Evolutionary conservation across 2,329 filamentous ascomycete species (phyloP), one percentile per base, ranked within the genome.

Genomic region (Leptographium flavum): DNA sequence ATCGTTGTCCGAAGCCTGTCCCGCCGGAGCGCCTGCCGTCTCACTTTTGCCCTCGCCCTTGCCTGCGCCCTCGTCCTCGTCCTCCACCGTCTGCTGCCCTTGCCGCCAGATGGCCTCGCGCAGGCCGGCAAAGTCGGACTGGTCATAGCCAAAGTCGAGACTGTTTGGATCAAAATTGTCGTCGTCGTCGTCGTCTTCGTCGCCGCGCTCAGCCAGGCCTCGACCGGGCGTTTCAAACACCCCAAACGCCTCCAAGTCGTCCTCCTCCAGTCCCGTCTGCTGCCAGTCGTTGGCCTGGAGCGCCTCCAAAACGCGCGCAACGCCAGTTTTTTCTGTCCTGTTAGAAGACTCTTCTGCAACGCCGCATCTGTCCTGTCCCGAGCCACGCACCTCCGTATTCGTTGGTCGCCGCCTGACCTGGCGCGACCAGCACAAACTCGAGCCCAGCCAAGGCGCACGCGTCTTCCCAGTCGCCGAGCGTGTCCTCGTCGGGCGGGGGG

Each of bases 211-310:
- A 2, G 58, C 56, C 5, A 55, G 42, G 35, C 54, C 60, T 38
- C 64, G 51, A 15, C 15, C 11, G n/a, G 35, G 10, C 7, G 62
- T 58, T 2, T 55, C 60, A 28, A 62, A 58, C 21, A 62, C 59
- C 1, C 46, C 49, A 21, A 61, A 49, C 44, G 65, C 38, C 14
- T 60, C 53, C 5, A 35, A 46, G 5, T 45, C 50, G 30, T 46
- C 49, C 40, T 45, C 9, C 38, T 55, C 3, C 31, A 23, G 3
- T 37, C 45, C 31, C 38, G 15, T 51, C 57, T 7, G 40, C 52
- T 9, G 52, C 43, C 79, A 83, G 58, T 81, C 78, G 55, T 81
- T 83, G 15, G 76, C 66, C 54, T 82, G 70, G 14, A 83, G 59
- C 0, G 78, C 79, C 55, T 83, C 77, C 9, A 67, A 64, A 3